phyloP scores from a whole-genome alignment of 345 rosid species.

The Diplotaxis tenuifolia region DNA sequence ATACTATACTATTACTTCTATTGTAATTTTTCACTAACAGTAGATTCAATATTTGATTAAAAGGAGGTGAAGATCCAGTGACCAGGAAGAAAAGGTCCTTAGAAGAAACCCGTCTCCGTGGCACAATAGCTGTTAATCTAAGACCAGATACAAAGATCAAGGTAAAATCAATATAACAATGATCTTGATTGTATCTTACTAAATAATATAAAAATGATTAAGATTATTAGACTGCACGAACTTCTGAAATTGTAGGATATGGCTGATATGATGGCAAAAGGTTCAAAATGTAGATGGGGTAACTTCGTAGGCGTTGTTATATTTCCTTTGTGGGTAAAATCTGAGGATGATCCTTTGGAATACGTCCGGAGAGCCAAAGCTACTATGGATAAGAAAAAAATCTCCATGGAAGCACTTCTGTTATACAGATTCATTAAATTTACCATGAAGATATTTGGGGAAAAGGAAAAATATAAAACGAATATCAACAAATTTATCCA shows the following conservation, averaged over 20 bases:
- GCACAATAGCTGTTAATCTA: conserved; percentile 44
- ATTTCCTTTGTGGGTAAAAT: conserved; percentile 44
- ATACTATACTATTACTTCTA: not conserved
- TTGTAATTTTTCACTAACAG: not conserved
- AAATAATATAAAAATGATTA: not conserved
- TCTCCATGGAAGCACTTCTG: conserved; percentile 43
- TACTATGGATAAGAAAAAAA: conserved; percentile 47
- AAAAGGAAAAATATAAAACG: conserved; percentile 32
- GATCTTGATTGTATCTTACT: not conserved
- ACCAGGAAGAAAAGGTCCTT: not conserved
- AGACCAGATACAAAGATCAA: conserved; percentile 53
- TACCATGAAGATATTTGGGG: conserved; percentile 38
- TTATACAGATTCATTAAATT: conserved; percentile 15
- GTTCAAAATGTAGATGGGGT: conserved; percentile 46
- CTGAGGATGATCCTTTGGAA: conserved; percentile 45
- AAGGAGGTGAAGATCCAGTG: conserved; percentile 23
- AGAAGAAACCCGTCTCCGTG: conserved; percentile 13
- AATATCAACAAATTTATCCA: no score
- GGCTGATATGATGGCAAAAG: conserved; percentile 48
- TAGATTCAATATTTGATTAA: not conserved
- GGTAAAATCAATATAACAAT: conserved; percentile 23
- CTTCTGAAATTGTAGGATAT: conserved; percentile 30
- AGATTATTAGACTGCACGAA: not conserved
- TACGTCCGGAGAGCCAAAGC: conserved; percentile 47
- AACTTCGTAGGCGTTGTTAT: conserved; percentile 47